Percentiles rank a stretch among this genome's conserved stretches.
These are phyloP conservation scores for Schwanniomyces etchellsii DNA, from an alignment of 1,139 yeast species.

Conservation along the genomic window DNA sequence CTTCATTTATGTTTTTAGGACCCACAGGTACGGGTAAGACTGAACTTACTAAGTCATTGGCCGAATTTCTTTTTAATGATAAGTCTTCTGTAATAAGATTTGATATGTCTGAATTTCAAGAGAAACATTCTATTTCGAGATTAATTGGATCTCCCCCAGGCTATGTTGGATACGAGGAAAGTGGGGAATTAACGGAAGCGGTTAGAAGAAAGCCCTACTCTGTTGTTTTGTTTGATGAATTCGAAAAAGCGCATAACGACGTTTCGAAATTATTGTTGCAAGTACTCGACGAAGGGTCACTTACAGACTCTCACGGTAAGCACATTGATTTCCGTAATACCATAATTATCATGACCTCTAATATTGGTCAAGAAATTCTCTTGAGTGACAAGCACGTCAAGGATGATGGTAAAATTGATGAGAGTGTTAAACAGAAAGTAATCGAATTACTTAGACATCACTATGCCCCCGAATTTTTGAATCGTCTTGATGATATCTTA, in stretches of 20 bases:
- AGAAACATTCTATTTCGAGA: constrained; percentile 83
- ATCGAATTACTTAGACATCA: constrained; percentile 59
- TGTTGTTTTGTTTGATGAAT: constrained; percentile 89
- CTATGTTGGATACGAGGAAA: constrained; percentile 91
- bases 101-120: constrained; percentile 98
- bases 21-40: constrained; percentile 99
- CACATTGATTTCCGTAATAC: constrained; percentile 92
- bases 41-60: constrained; percentile 85
- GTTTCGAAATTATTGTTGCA: constrained; percentile 82
- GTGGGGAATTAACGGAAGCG: constrained; percentile 95
- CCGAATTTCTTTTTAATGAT: constrained; percentile 87
- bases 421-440: constrained; percentile 51
- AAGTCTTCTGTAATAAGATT: constrained; percentile 81
- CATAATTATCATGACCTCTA: constrained; percentile 94
- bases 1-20: constrained; percentile 91
- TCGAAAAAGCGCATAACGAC: constrained; percentile 95
- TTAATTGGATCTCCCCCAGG: constrained; percentile 98
- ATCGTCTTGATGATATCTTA: constrained; percentile 85
- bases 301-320: constrained; percentile 93
- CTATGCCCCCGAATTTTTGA: constrained; percentile 93
- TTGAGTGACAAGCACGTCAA: constrained; percentile 48
- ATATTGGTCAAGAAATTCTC: constrained; percentile 88
- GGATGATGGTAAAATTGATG: constrained; percentile 43
- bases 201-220: constrained; percentile 93
- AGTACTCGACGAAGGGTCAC: constrained; percentile 89